These are phyloP conservation scores for Backusella morwellensis DNA, from an alignment of 192 early-diverging fungal genomes.

Conservation along the genomic window DNA sequence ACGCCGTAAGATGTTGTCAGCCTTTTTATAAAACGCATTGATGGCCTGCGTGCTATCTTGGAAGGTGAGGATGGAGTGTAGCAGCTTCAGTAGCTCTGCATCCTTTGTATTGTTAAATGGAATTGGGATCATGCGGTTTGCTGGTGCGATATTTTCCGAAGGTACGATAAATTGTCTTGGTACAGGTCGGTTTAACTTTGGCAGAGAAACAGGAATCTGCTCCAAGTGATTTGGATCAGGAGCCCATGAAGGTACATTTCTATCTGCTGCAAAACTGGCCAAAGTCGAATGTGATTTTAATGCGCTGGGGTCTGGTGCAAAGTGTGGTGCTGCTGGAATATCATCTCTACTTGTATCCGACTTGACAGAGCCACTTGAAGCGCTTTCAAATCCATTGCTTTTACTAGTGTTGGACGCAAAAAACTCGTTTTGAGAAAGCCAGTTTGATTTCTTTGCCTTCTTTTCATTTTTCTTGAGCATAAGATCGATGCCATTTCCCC, in stretches of 20 bases:
- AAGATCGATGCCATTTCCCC: slow-evolving; percentile 9
- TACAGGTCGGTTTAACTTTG: neutral
- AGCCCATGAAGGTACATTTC: neutral
- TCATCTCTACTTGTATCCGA: neutral
- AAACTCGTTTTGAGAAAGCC: slow-evolving; percentile 2
- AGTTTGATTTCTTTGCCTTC: neutral
- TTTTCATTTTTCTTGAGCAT: neutral
- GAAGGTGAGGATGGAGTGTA: neutral
- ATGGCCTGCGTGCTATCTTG: neutral
- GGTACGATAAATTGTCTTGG: neutral
- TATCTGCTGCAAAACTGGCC: neutral
- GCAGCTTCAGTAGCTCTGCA: neutral
- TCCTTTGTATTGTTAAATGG: neutral
- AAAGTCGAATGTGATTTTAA: neutral
- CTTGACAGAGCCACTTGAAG: neutral
- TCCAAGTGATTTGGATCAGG: neutral
- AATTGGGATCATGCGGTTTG: neutral
- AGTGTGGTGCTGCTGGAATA: neutral
- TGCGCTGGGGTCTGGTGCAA: neutral
- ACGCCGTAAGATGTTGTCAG: neutral
- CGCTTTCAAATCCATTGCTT: neutral
- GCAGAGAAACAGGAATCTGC: neutral
- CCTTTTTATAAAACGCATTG: neutral
- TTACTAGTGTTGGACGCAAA: neutral
- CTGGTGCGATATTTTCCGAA: neutral